These are phyloP conservation scores for Aspergillus indologenus DNA, from an alignment of 495 filamentous ascomycete genomes.

Conservation along the genomic window DNA sequence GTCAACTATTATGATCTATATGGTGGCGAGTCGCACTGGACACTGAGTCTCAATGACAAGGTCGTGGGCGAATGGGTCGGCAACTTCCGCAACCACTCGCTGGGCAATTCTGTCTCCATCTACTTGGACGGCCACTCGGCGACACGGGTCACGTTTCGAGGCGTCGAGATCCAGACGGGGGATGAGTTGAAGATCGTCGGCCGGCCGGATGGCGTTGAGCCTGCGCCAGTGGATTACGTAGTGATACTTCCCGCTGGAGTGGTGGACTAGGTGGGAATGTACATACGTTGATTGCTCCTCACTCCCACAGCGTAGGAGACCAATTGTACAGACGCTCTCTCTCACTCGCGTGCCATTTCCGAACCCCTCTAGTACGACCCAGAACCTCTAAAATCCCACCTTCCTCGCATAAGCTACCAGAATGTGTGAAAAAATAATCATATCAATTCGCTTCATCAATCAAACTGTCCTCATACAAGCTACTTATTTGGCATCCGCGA, in stretches of 20 bases:
- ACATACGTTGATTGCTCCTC: too few relatives aligned
- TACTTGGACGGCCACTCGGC: constrained; percentile 64
- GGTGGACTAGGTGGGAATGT: constrained; percentile 45
- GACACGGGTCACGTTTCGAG: constrained; percentile 55
- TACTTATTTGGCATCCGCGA: neutral
- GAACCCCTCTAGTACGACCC: too few relatives aligned
- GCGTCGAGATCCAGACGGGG: constrained; percentile 49
- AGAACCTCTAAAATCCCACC: too few relatives aligned
- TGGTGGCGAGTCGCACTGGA: constrained; percentile 52
- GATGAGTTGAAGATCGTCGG: constrained; percentile 60
- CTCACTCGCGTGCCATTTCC: too few relatives aligned
- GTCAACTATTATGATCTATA: constrained; percentile 65
- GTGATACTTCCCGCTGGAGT: constrained; percentile 56
- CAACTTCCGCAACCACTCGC: constrained; percentile 50
- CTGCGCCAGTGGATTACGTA: constrained; percentile 66
- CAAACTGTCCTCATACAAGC: too few relatives aligned
- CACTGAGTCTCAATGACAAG: constrained; percentile 50
- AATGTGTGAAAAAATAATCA: too few relatives aligned
- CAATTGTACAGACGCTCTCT: too few relatives aligned
- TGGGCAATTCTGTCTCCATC: constrained; percentile 54
- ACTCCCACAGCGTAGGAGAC: too few relatives aligned
- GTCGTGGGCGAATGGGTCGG: constrained; percentile 56
- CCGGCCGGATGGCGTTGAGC: constrained; percentile 55
- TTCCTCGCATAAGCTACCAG: too few relatives aligned
- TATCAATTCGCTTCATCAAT: too few relatives aligned